Conservation (phyloP, 176 grass and related monocot genomes). For the Chloris gayana region DNA sequence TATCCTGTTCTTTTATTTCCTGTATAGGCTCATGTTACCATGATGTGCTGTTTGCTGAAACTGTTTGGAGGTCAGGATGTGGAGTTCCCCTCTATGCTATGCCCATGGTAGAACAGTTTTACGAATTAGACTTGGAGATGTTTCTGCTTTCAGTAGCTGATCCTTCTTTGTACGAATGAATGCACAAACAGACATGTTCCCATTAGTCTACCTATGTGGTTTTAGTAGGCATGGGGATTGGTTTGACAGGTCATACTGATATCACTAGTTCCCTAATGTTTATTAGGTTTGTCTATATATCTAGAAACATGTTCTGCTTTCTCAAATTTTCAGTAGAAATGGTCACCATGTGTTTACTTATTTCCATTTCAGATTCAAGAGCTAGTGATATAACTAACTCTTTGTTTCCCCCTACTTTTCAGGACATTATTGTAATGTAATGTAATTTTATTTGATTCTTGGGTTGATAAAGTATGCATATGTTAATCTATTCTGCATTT, state of each 20-base stretch:
- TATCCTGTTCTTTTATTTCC: neutral
- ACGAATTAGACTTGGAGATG: neutral
- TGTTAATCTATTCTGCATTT: constrained; percentile 29
- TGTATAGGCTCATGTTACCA: constrained; percentile 1
- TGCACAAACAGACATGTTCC: neutral
- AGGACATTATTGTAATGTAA: neutral
- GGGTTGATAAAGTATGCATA: neutral
- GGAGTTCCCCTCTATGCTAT: neutral
- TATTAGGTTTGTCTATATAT: constrained; percentile 18
- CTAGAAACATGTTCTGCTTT: constrained; percentile 17
- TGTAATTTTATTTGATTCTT: constrained; percentile 5
- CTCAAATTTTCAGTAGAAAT: constrained; percentile 1
- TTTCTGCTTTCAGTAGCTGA: neutral
- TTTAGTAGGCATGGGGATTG: neutral
- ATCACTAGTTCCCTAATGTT: neutral
- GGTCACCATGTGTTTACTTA: neutral
- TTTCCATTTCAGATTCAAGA: constrained; percentile 14
- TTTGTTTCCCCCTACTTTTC: neutral
- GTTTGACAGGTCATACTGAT: neutral
- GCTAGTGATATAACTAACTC: neutral
- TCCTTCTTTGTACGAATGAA: neutral
- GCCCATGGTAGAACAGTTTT: neutral
- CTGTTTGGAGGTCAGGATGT: neutral
- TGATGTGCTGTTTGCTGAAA: neutral
- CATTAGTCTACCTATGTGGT: constrained; percentile 12